Base-by-base conservation (phyloP, 176 grass and related monocot species). In the Carex kokanica region DNA sequence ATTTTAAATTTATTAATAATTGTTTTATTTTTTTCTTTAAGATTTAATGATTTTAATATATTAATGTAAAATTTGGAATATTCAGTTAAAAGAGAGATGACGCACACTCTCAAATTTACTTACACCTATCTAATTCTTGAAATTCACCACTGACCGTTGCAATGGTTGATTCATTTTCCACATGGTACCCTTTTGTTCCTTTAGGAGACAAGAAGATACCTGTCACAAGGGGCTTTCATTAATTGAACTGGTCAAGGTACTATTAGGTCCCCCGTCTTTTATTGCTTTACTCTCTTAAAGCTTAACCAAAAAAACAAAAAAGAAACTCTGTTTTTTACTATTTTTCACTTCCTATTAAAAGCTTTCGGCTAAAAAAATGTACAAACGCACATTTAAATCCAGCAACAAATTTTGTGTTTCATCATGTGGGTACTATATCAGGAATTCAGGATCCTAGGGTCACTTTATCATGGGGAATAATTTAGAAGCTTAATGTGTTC, bases 161-260 rank as follows among this genome's bases (percentile, higher is more conserved):
- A 45, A 9, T 45, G 43, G 8, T 45, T 45, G 40, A 8, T 45
- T 45, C 5, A n/a, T 20, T 23, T 72, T 40, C 10, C 72, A 77
- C 73, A 77, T 55, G 73, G 12, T 54, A 49, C 15, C 51, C 6
- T 29, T 32, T 78, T 27, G 17, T 51, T 78, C 2, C 49, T 78
- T 56, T 18, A 24, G 23, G 49, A 78, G 47, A 56, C 29, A 65
- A 10, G 38, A 67, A 82, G 36, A 9, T 81, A 64, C 78, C 57
- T 81, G 27, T n/a, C 78, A 41, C 8, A 81, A 34, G 31, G 80
- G 60, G 38, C 23, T 82, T 67, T 47, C 41, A 65, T 65, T 29
- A 45, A 53, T 82, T 67, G 38, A n/a, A 18, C 23, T 82, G 36
- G 21, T 29, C 36, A 82, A 52, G 18, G 38, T 45, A 51, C 45